A percentile compares a stretch with the other conserved stretches of the same genome.
phyloP scores from a whole-genome alignment of 2,329 filamentous ascomycete genomes.

The Diaporthe sp. region DNA sequence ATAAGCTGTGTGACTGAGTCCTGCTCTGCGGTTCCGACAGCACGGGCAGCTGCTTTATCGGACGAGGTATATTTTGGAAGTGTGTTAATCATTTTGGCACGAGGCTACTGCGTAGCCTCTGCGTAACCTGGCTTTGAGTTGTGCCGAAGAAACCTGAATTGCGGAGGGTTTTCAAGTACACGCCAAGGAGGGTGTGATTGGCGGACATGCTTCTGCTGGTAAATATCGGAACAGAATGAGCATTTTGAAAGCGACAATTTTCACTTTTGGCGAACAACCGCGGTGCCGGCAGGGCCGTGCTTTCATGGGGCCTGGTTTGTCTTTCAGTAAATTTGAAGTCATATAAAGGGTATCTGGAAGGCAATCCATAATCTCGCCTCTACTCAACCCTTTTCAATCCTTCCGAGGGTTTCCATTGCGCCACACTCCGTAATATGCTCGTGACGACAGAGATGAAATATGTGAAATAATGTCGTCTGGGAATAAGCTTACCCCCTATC shows the following conservation, averaged over 20 bases:
- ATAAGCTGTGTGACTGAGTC: conserved; percentile 43
- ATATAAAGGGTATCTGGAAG: conserved; percentile 35
- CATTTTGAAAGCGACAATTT: neutral
- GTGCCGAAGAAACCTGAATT: too few relatives aligned
- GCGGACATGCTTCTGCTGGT: neutral
- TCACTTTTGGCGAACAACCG: neutral
- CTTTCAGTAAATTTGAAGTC: neutral
- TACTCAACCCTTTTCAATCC: neutral
- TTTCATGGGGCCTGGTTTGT: neutral
- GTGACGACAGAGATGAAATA: neutral
- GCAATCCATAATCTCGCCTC: conserved; percentile 11
- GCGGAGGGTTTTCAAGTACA: neutral
- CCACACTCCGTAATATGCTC: conserved; percentile 28
- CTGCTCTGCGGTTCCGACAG: neutral
- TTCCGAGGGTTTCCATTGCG: neutral
- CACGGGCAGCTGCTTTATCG: neutral
- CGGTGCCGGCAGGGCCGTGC: neutral
- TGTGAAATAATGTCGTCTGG: too few relatives aligned
- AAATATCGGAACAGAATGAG: neutral
- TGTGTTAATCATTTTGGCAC: too few relatives aligned
- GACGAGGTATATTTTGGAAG: neutral
- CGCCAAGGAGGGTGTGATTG: neutral
- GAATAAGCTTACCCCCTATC: neutral
- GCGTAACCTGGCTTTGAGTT: neutral
- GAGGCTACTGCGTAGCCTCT: too few relatives aligned